phyloP scores from a whole-genome alignment of 176 grass and related monocot species.

The Leersia perrieri region DNA sequence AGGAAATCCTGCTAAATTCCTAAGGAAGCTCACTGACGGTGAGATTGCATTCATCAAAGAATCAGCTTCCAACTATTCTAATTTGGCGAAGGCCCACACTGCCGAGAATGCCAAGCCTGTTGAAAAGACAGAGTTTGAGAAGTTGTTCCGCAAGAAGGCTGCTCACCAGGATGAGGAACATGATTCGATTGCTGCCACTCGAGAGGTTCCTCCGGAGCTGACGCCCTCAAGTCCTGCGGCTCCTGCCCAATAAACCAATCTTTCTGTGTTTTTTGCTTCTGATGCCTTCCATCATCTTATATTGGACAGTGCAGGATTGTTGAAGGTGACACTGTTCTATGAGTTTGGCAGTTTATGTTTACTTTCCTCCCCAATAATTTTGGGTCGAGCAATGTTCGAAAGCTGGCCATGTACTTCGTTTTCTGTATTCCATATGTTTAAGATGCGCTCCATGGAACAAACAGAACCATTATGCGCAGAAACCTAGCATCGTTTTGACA shows the following conservation, averaged over 20 bases:
- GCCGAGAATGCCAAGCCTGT: slow-evolving; percentile 76
- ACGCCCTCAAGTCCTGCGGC: slow-evolving; percentile 47
- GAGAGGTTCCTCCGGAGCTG: slow-evolving; percentile 59
- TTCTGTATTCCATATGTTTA: slow-evolving; percentile 43
- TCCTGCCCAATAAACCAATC: slow-evolving; percentile 46
- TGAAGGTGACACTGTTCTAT: slow-evolving; percentile 38
- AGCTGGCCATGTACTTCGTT: slow-evolving; percentile 58
- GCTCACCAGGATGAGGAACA: slow-evolving; percentile 59
- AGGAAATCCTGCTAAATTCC: slow-evolving; percentile 88
- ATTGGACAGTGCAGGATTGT: slow-evolving; percentile 34
- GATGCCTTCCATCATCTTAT: slow-evolving; percentile 25
- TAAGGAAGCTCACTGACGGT: slow-evolving; percentile 75
- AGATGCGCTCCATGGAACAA: slow-evolving; percentile 31
- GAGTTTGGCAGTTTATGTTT: slow-evolving; percentile 48
- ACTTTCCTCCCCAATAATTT: slow-evolving; percentile 68
- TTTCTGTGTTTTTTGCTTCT: slow-evolving; percentile 26
- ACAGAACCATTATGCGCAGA: slow-evolving; percentile 2
- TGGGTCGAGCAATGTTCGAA: slow-evolving; percentile 56
- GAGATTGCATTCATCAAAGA: slow-evolving; percentile 78
- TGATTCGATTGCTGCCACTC: slow-evolving; percentile 52
- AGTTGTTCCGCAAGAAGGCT: slow-evolving; percentile 74
- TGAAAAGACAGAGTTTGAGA: slow-evolving; percentile 75
- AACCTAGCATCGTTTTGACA: slow-evolving; percentile 11
- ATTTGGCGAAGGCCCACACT: slow-evolving; percentile 67
- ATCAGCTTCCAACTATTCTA: slow-evolving; percentile 75